Conservation (phyloP, 2,329 filamentous ascomycete species). For the Fusarium cyanostomum region DNA sequence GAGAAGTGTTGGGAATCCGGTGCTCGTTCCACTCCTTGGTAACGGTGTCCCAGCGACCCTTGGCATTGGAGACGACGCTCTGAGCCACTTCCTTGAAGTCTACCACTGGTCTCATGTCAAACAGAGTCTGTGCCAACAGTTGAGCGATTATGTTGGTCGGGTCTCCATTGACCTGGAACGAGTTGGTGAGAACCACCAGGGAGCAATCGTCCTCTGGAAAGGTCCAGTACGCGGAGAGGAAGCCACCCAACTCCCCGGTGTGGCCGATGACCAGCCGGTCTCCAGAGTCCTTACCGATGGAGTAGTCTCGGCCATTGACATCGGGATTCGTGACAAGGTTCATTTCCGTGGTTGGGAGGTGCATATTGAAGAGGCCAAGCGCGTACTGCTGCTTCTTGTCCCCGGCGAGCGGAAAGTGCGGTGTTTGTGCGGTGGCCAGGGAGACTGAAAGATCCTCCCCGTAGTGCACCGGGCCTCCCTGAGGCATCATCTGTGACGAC, state of each 20-base stretch:
- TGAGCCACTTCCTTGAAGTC: neutral
- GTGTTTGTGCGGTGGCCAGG: neutral
- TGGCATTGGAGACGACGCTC: neutral
- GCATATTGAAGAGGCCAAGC: neutral
- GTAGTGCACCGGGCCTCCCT: no score
- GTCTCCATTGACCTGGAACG: neutral
- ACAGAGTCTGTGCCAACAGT: neutral
- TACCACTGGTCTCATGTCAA: neutral
- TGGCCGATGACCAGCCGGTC: neutral
- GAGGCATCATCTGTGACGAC: no score
- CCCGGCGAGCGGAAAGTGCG: neutral
- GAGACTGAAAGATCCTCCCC: neutral
- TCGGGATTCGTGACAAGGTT: neutral
- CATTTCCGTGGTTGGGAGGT: slow-evolving; percentile 4
- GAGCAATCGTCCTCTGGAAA: slow-evolving; percentile 5
- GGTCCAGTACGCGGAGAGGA: neutral
- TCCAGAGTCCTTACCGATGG: neutral
- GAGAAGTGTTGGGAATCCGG: neutral
- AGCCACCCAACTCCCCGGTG: neutral
- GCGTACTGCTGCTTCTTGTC: neutral
- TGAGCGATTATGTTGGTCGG: slow-evolving; percentile 4
- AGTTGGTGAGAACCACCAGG: slow-evolving; percentile 8
- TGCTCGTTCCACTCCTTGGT: neutral
- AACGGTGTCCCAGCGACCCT: neutral
- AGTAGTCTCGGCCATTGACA: neutral